Evolutionary conservation across 805 yeast genomes (phyloP), one percentile per base, ranked within the genome.

Genomic region (Starmerella apicola): DNA sequence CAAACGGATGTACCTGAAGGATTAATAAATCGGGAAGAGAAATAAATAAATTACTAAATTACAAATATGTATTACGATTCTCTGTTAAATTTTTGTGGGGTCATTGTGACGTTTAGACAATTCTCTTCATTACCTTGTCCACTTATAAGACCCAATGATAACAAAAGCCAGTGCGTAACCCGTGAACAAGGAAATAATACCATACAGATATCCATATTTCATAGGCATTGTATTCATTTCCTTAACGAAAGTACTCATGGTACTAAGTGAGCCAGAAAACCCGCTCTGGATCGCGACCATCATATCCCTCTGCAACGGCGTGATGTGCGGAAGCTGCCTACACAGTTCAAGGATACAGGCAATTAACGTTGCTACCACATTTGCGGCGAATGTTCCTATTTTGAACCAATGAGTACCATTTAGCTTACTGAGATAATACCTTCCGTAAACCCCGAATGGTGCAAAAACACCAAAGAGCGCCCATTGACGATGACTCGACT

Each of bases 211-310:
- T 4, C 73, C 59, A 42, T 61, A 44, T 13, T 53, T 28, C 4
- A 64, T 25, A 5, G 54, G 58, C 34, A 69, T 45, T 3, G 59
- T 56, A 40, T 57, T 65, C 28, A 82, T 57, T 56, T 85, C 96
- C 31, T 70, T 74, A 7, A 81, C 68, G 49, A 84, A 80, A 0
- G 95, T 80, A 40, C 88, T 77, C 29, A 82, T 71, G 0, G 95
- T 81, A 29, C 83, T 74, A 37, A 79, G 57, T 2, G 72, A 68
- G 1, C 86, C 93, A 53, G 83, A 76, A 43, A 71, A 75, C 0
- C 94, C 93, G 49, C 72, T 71, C 16, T 61, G 64, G 2, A 80
- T 53, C 0, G 79, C 85, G 6, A 50, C 45, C 1, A 78, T 51
- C 3, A 74, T 70, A 10, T 36, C 37, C 8, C 13, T 10, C 29